phyloP scores from a whole-genome alignment of 2,329 filamentous ascomycete species.

The Penicillium expansum region DNA sequence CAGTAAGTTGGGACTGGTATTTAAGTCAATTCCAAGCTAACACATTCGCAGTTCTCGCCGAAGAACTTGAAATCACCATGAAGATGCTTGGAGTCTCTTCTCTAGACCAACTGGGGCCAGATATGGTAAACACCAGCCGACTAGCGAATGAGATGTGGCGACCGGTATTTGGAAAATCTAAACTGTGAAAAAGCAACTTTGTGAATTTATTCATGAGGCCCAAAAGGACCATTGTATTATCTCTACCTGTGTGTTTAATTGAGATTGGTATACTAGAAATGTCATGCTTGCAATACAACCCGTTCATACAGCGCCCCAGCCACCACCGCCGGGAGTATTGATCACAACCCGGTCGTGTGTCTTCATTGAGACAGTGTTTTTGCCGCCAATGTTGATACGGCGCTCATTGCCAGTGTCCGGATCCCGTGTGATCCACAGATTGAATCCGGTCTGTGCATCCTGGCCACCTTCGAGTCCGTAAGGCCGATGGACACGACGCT shows the following conservation, averaged over 20 bases:
- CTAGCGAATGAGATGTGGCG: constrained; percentile 22
- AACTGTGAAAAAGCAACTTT: background rate
- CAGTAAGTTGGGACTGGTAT: constrained; percentile 5
- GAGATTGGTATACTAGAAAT: constrained; percentile 1
- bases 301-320: constrained; percentile 32
- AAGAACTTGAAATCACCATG: constrained; percentile 21
- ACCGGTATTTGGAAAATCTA: constrained; percentile 11
- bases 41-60: constrained; percentile 8
- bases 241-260: background rate
- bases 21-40: background rate
- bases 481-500: constrained; percentile 71
- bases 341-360: constrained; percentile 61
- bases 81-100: constrained; percentile 21
- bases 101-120: constrained; percentile 14
- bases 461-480: constrained; percentile 83
- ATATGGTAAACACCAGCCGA: constrained; percentile 19
- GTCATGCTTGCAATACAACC: background rate
- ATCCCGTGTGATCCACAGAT: constrained; percentile 80
- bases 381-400: constrained; percentile 59
- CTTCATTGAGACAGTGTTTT: constrained; percentile 61
- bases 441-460: constrained; percentile 74
- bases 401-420: constrained; percentile 53
- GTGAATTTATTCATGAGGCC: background rate
- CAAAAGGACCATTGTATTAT: background rate
- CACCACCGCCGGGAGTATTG: constrained; percentile 55